phyloP scores from a whole-genome alignment of 805 yeast genomes.

The baker's yeast (Saccharomyces cerevisiae) region DNA sequence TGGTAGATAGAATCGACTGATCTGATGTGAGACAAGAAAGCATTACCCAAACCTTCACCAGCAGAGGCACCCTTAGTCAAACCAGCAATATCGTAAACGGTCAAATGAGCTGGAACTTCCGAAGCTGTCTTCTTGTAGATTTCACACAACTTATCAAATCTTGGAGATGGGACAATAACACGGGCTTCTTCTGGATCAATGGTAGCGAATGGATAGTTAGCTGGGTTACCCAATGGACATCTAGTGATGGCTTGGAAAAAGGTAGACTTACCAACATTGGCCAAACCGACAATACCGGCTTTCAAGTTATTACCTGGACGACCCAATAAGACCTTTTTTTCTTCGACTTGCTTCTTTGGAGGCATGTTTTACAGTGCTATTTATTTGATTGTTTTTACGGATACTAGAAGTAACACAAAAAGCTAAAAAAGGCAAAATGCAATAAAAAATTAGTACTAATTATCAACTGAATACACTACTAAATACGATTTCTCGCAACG shows the following conservation, averaged over 20 bases:
- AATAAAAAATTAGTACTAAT: background rate
- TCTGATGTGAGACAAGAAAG: slow-evolving; percentile 91
- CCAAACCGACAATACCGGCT: slow-evolving; percentile 73
- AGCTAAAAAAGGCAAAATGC: background rate
- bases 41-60: slow-evolving; percentile 97
- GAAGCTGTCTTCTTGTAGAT: slow-evolving; percentile 75
- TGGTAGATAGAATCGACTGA: slow-evolving; percentile 97
- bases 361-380: slow-evolving; percentile 21
- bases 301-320: slow-evolving; percentile 59
- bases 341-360: slow-evolving; percentile 37
- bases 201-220: slow-evolving; percentile 76
- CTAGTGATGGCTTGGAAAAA: slow-evolving; percentile 74
- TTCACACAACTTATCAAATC: slow-evolving; percentile 68
- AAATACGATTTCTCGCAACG: background rate
- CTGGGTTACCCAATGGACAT: slow-evolving; percentile 63
- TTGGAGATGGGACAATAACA: slow-evolving; percentile 84
- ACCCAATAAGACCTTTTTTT: slow-evolving; percentile 67
- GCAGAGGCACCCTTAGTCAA: slow-evolving; percentile 92
- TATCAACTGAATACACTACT: background rate
- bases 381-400: background rate
- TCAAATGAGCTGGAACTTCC: slow-evolving; percentile 84
- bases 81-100: slow-evolving; percentile 96
- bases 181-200: slow-evolving; percentile 98
- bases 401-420: background rate
- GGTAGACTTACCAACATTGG: slow-evolving; percentile 74